These are phyloP conservation scores for Uncinocarpus reesii DNA, from an alignment of 2,329 filamentous ascomycete genomes.

Conservation along the genomic window DNA sequence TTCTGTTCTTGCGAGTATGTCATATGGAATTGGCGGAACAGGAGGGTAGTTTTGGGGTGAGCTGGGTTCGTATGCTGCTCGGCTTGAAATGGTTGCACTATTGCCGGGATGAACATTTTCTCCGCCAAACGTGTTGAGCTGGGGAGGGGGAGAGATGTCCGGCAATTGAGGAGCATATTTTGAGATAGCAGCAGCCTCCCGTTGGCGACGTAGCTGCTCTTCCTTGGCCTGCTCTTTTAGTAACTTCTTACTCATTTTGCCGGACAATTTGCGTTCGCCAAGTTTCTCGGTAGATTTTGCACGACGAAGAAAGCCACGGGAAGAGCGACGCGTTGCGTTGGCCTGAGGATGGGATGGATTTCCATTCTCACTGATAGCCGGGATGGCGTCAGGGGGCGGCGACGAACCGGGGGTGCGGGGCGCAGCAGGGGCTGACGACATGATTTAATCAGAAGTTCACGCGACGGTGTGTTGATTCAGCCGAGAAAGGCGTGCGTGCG, in stretches of 20 bases:
- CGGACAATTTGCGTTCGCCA: constrained; percentile 42
- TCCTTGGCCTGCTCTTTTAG: constrained; percentile 33
- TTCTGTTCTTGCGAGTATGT: constrained; percentile 73
- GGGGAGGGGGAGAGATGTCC: constrained; percentile 38
- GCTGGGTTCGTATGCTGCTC: constrained; percentile 25
- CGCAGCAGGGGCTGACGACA: constrained; percentile 10
- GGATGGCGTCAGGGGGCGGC: constrained; percentile 11
- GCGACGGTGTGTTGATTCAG: neutral
- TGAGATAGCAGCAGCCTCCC: constrained; percentile 46
- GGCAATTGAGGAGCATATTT: constrained; percentile 49
- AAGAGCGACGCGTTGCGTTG: constrained; percentile 35
- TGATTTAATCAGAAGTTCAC: constrained; percentile 1
- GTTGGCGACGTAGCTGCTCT: constrained; percentile 46
- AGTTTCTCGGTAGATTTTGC: constrained; percentile 56
- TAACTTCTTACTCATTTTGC: constrained; percentile 30
- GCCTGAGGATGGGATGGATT: neutral
- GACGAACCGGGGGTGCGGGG: constrained; percentile 9
- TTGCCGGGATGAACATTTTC: constrained; percentile 54
- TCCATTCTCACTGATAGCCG: constrained; percentile 9
- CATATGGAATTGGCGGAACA: constrained; percentile 35
- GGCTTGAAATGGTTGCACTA: constrained; percentile 44
- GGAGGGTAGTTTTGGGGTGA: constrained; percentile 18
- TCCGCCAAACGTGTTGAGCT: constrained; percentile 50
- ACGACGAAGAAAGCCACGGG: constrained; percentile 53
- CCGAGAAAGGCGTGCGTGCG: neutral